Evolutionary conservation across 441 rosid genomes (phyloP).

Genomic region (Mallotus japonicus): DNA sequence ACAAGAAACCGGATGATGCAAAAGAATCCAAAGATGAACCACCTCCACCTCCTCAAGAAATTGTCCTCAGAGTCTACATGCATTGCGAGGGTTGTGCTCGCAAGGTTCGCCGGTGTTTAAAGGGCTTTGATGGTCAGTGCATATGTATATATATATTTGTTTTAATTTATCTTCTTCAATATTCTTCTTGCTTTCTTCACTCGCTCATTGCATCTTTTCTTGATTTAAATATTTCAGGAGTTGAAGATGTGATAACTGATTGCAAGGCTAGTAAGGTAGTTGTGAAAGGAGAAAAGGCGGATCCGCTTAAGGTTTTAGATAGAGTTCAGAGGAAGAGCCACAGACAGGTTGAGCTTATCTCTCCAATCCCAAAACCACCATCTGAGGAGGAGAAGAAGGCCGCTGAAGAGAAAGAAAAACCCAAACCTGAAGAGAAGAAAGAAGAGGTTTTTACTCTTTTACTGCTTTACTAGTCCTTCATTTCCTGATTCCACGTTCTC

Average conservation of each 20-base stretch:
- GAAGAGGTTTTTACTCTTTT: slow-evolving; percentile 44
- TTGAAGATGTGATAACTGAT: slow-evolving; percentile 67
- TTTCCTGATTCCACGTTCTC: not conserved
- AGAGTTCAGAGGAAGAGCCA: slow-evolving; percentile 67
- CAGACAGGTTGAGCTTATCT: slow-evolving; percentile 63
- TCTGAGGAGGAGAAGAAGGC: slow-evolving; percentile 47
- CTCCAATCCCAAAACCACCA: slow-evolving; percentile 74
- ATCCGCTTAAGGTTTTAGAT: slow-evolving; percentile 62
- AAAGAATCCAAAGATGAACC: slow-evolving; percentile 41
- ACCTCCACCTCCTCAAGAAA: slow-evolving; percentile 48
- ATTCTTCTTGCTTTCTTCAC: not conserved
- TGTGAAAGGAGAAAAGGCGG: slow-evolving; percentile 79
- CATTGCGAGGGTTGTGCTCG: slow-evolving; percentile 90
- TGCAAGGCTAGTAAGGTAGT: slow-evolving; percentile 63
- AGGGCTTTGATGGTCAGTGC: slow-evolving; percentile 59
- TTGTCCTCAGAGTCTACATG: slow-evolving; percentile 69
- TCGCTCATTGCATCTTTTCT: not conserved
- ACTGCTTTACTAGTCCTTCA: not conserved
- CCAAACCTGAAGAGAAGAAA: slow-evolving; percentile 71
- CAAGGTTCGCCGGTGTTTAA: slow-evolving; percentile 65
- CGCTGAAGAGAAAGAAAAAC: slow-evolving; percentile 54
- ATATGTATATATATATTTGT: too few relatives aligned
- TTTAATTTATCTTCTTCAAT: not conserved
- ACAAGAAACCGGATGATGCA: slow-evolving; percentile 34
- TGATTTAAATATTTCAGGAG: slow-evolving; percentile 39